A percentile compares a stretch with the other conserved stretches of the same genome.
Evolutionary conservation across 1,284 basidiomycete genomes (phyloP).

Genomic region (Cutaneotrichosporon sp.): DNA sequence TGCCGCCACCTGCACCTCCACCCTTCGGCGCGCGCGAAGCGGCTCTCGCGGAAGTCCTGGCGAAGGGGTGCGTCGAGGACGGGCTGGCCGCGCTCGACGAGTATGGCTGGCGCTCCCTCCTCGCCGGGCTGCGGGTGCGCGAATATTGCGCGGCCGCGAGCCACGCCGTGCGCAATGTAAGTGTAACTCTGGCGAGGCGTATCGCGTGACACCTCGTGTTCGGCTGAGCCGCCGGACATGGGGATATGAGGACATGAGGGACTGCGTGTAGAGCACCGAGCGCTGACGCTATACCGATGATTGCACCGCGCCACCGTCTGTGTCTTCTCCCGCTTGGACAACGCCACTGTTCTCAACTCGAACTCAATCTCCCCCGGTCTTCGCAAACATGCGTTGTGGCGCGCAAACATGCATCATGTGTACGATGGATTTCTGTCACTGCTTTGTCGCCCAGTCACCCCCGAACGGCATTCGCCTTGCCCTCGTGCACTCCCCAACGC

Average conservation of each 20-base stretch:
- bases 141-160: slow-evolving; percentile 16
- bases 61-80: background rate
- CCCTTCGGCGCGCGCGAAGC: slow-evolving; percentile 9
- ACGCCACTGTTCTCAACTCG: background rate
- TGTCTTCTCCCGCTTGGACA: background rate
- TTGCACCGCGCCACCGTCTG: no score
- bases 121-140: slow-evolving; percentile 17
- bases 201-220: no score
- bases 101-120: slow-evolving; percentile 20
- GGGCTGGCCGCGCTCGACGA: slow-evolving; percentile 13
- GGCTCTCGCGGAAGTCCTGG: slow-evolving; percentile 7
- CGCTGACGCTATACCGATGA: background rate
- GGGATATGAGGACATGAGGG: no score
- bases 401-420: no score
- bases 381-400: no score
- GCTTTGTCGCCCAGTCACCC: slow-evolving; percentile 1
- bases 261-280: no score
- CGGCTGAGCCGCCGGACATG: no score
- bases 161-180: slow-evolving; percentile 10
- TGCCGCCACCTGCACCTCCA: background rate
- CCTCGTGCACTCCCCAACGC: slow-evolving; percentile 4
- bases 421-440: no score
- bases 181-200: background rate
- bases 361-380: no score
- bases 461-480: slow-evolving; percentile 6